Evolutionary conservation across 176 grass and related monocot species (phyloP).

Genomic region (Musa troglodytarum): DNA sequence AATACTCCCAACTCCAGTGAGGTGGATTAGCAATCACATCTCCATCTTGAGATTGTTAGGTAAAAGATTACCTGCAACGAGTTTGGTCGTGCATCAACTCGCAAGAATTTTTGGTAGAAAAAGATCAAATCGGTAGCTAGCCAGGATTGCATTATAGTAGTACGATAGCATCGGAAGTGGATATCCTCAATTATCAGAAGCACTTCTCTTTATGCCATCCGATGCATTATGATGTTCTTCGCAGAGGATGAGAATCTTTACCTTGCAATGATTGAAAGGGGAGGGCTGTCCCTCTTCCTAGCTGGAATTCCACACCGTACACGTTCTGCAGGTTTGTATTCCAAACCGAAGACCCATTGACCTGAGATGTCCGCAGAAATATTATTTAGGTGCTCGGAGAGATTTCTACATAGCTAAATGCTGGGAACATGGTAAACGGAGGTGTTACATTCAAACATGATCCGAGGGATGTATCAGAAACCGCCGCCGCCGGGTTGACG

Average conservation of each 20-base stretch:
- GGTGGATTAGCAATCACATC: constrained; percentile 25
- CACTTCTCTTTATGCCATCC: too few relatives aligned
- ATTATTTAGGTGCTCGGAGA: neutral
- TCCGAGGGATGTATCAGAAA: constrained; percentile 23
- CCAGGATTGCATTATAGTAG: too few relatives aligned
- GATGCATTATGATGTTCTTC: too few relatives aligned
- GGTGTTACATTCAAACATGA: constrained; percentile 44
- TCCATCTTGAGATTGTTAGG: constrained; percentile 61
- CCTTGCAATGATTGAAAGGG: constrained; percentile 71
- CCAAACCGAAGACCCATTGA: constrained; percentile 48
- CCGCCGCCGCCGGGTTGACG: constrained; percentile 5
- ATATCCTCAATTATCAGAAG: too few relatives aligned
- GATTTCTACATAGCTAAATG: neutral
- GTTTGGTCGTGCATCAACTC: neutral
- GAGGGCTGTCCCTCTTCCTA: constrained; percentile 35
- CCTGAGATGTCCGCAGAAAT: constrained; percentile 20
- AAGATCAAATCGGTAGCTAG: too few relatives aligned
- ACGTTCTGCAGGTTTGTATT: constrained; percentile 40
- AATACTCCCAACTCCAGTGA: constrained; percentile 18
- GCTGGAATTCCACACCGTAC: constrained; percentile 20
- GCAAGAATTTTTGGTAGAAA: too few relatives aligned
- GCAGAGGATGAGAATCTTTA: constrained; percentile 19
- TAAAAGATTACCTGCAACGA: constrained; percentile 39
- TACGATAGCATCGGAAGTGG: too few relatives aligned
- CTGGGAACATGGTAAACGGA: too few relatives aligned